Evolutionary conservation across 345 rosid genomes (phyloP).

Genomic region (Citrus sp.): DNA sequence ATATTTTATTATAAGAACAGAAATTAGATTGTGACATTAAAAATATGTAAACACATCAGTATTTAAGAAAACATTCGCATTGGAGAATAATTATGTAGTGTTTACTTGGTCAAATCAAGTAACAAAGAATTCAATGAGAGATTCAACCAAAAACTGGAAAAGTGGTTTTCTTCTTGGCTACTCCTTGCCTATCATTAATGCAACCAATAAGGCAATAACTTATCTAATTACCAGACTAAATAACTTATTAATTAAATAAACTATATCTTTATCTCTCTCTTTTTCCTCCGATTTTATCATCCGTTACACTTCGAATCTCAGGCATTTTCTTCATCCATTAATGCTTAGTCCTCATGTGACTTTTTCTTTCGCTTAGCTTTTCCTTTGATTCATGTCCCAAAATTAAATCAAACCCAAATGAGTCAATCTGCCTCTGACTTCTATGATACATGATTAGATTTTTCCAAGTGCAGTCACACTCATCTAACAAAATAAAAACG

Average conservation of each 20-base stretch:
- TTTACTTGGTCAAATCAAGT: no score
- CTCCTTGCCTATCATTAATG: not conserved
- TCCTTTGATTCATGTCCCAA: not conserved
- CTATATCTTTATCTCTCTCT: not conserved
- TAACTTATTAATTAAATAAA: not conserved
- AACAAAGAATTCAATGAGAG: no score
- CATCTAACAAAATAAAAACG: no score
- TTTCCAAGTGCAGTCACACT: no score
- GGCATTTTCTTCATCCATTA: not conserved
- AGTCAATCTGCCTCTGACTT: not conserved
- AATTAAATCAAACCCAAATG: not conserved
- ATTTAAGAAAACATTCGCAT: no score
- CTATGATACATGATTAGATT: no score
- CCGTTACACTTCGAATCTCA: slow-evolving; percentile 15
- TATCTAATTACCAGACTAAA: not conserved
- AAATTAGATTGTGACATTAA: no score
- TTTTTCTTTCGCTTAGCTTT: not conserved
- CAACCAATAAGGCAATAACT: not conserved
- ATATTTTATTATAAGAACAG: no score
- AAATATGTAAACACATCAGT: no score
- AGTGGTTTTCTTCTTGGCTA: not conserved
- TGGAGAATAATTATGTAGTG: no score
- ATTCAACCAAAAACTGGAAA: not conserved
- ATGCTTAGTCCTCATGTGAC: not conserved
- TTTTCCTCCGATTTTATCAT: slow-evolving; percentile 1